A percentile compares a stretch with the other conserved stretches of the same genome.
Evolutionary conservation across 164 flowering plant genomes (phyloP).

Genomic region (Vitis rotundifolia): DNA sequence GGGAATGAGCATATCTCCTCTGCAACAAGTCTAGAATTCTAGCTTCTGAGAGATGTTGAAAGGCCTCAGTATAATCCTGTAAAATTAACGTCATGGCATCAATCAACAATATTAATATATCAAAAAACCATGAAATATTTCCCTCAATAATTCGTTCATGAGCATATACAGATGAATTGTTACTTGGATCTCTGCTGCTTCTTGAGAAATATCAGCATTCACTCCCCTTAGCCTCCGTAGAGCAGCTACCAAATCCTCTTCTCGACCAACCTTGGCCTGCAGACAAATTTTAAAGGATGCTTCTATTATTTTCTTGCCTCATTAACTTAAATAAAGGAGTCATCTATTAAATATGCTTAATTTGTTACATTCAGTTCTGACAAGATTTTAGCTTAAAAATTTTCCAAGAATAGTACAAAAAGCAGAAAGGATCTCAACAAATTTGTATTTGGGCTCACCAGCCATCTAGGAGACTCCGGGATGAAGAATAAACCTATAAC

Average conservation of each 20-base stretch:
- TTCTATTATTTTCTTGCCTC: neutral
- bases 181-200: neutral
- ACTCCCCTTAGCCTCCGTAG: neutral
- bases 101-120: neutral
- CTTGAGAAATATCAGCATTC: neutral
- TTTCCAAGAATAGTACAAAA: no score
- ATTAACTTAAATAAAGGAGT: neutral
- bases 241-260: slow-evolving; percentile 26
- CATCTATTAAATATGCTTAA: no score
- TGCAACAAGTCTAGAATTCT: neutral
- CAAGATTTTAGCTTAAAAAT: no score
- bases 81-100: neutral
- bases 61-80: neutral
- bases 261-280: slow-evolving; percentile 34
- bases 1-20: neutral
- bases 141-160: neutral
- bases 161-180: neutral
- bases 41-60: neutral
- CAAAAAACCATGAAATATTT: neutral
- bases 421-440: neutral
- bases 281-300: neutral
- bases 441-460: slow-evolving; percentile 36
- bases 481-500: slow-evolving; percentile 47
- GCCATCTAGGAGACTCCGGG: slow-evolving; percentile 73
- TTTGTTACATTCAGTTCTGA: no score